phyloP scores from a whole-genome alignment of 208 protist genomes.

The Leishmania lainsoni region DNA sequence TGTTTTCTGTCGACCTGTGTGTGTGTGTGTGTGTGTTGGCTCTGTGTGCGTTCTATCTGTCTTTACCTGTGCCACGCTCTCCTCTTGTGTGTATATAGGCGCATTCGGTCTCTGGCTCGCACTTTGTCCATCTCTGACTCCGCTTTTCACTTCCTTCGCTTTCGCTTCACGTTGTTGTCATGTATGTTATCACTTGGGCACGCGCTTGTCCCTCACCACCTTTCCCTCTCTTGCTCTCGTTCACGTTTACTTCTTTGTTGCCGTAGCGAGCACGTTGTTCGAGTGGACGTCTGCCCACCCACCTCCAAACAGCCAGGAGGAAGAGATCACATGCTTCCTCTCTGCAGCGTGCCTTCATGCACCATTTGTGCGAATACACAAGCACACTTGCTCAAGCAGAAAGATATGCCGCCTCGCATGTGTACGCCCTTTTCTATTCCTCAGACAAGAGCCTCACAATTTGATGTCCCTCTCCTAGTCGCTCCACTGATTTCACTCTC shows the following conservation, averaged over 20 bases:
- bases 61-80: background rate
- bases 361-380: background rate
- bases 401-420: background rate
- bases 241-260: background rate
- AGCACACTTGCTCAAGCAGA: background rate
- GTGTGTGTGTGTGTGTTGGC: background rate
- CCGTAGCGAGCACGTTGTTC: background rate
- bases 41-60: background rate
- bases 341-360: background rate
- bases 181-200: slow-evolving; percentile 6
- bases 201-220: background rate
- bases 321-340: background rate
- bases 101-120: background rate
- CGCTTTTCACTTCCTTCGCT: background rate
- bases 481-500: slow-evolving; percentile 3
- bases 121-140: background rate
- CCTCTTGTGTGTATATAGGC: background rate
- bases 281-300: background rate
- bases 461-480: background rate
- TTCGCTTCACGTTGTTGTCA: background rate
- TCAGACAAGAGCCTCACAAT: background rate
- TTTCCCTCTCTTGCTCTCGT: background rate
- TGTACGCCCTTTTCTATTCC: background rate
- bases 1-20: background rate
- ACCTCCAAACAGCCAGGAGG: background rate